Percentiles rank a stretch among this genome's conserved stretches.
Evolutionary conservation across 148 eudicot genomes (phyloP).

Genomic region (Cornus suecica): DNA sequence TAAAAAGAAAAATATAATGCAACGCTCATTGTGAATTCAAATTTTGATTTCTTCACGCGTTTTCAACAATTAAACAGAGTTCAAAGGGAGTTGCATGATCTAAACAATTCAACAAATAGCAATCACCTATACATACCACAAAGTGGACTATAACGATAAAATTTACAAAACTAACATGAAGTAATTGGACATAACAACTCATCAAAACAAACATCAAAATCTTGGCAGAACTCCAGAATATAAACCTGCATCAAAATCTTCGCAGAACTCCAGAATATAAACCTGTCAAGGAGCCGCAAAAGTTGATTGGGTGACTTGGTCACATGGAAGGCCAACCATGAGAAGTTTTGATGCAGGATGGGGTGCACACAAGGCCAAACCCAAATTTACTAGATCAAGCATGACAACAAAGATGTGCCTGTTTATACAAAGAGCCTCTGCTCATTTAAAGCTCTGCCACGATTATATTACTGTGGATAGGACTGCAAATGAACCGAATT

Average conservation of each 20-base stretch:
- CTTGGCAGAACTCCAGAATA: neutral
- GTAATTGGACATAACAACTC: neutral
- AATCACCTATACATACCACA: neutral
- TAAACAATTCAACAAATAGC: too few relatives aligned
- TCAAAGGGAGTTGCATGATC: neutral
- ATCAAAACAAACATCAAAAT: neutral
- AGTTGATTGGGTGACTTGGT: too few relatives aligned
- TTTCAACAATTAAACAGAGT: neutral
- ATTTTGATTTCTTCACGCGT: neutral
- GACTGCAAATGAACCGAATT: too few relatives aligned
- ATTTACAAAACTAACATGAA: neutral
- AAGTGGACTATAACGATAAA: neutral
- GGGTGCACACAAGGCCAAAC: neutral
- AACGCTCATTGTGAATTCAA: neutral
- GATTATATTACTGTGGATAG: too few relatives aligned
- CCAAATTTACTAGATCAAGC: neutral
- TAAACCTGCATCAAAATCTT: neutral
- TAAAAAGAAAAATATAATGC: too few relatives aligned
- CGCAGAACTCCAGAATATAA: neutral
- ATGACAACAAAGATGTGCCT: neutral
- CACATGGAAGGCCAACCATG: too few relatives aligned
- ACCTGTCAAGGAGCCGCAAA: too few relatives aligned
- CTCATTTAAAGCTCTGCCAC: too few relatives aligned
- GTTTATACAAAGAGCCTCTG: too few relatives aligned
- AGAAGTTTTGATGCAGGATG: too few relatives aligned